A percentile compares a stretch with the other conserved stretches of the same genome.
These are phyloP conservation scores for Castanea mollissima DNA, from an alignment of 306 rosid species.

Conservation along the genomic window DNA sequence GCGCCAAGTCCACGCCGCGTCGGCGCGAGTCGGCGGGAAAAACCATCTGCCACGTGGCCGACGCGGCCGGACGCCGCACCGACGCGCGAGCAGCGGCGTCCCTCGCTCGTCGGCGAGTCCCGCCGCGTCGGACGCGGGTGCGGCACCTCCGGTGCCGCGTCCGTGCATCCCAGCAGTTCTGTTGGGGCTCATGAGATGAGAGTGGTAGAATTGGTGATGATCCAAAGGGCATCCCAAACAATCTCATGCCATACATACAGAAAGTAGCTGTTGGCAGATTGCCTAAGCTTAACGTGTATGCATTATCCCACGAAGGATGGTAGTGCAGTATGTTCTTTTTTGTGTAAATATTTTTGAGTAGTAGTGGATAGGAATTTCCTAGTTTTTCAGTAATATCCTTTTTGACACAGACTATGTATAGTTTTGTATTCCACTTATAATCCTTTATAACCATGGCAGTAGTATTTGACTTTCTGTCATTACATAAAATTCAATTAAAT, in stretches of 20 bases:
- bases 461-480: not conserved
- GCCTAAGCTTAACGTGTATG: slow-evolving; percentile 79
- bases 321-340: not conserved
- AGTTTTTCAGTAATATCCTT: not conserved
- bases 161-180: no score
- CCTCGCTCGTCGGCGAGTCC: no score
- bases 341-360: not conserved
- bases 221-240: slow-evolving; percentile 91
- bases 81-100: no score
- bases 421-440: not conserved
- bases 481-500: not conserved
- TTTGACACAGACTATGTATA: not conserved
- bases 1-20: no score
- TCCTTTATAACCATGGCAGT: not conserved
- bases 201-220: slow-evolving; percentile 97
- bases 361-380: not conserved
- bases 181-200: slow-evolving; percentile 78
- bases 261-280: slow-evolving; percentile 93
- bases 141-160: no score
- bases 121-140: no score
- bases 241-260: slow-evolving; percentile 94
- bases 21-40: no score
- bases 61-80: no score
- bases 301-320: slow-evolving; percentile 23
- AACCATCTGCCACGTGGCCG: no score